A percentile compares a stretch with the other conserved stretches of the same genome.
Evolutionary conservation across 352 stramenopile species (phyloP).

Genomic region (Globisporangium mamillatum): DNA sequence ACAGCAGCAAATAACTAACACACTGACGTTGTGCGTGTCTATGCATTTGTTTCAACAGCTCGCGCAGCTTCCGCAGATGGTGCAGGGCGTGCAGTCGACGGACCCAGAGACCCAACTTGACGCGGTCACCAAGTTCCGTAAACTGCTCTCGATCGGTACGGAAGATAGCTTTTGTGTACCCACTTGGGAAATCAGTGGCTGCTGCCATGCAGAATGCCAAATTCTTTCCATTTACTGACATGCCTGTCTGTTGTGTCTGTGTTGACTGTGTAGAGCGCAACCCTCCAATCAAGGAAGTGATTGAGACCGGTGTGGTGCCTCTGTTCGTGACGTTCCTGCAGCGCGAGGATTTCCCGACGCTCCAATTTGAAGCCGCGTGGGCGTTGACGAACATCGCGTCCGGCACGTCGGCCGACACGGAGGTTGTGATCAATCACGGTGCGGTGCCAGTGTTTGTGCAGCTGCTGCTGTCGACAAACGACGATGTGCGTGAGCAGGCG

Average conservation of each 20-base stretch:
- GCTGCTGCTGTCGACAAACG: slow-evolving; percentile 94
- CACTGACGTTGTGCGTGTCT: not conserved
- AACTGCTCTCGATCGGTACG: slow-evolving; percentile 96
- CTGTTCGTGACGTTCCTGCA: slow-evolving; percentile 98
- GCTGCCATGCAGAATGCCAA: not conserved
- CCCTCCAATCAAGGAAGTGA: slow-evolving; percentile 99
- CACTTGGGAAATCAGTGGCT: not conserved
- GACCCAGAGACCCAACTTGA: slow-evolving; percentile 93
- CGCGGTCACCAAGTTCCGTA: slow-evolving; percentile 97
- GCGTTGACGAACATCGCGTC: slow-evolving; percentile 99
- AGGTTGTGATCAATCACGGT: slow-evolving; percentile 96
- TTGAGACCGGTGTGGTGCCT: slow-evolving; percentile 97
- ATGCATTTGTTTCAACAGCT: slow-evolving; percentile 53
- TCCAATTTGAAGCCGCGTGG: slow-evolving; percentile 99
- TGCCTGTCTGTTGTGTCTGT: not conserved
- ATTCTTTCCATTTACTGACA: not conserved
- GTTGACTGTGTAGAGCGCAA: slow-evolving; percentile 89
- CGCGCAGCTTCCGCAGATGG: slow-evolving; percentile 93
- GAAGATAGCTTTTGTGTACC: not conserved
- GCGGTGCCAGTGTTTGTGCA: slow-evolving; percentile 97
- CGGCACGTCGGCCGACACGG: slow-evolving; percentile 97
- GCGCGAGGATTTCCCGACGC: slow-evolving; percentile 89
- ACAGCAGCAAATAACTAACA: slow-evolving; percentile 13
- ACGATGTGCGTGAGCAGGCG: slow-evolving; percentile 96
- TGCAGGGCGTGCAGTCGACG: slow-evolving; percentile 89